Evolutionary conservation across 2,329 filamentous ascomycete genomes (phyloP).

Genomic region (Talaromyces amestolkiae): DNA sequence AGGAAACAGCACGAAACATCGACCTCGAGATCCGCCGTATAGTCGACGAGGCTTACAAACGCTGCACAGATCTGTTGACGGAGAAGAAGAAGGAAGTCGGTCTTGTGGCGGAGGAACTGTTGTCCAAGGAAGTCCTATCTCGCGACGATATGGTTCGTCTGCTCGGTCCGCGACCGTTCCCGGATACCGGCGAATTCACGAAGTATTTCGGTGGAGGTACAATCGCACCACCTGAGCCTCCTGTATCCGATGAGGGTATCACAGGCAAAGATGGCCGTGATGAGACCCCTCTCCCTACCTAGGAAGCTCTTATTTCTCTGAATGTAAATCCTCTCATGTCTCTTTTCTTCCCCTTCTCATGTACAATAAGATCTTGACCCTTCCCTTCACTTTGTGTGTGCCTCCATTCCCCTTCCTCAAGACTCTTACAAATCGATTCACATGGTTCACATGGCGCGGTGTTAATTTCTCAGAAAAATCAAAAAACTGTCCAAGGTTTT

Average conservation of each 20-base stretch:
- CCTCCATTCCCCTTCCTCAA: background rate
- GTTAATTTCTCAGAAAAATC: background rate
- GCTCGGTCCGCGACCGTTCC: conserved; percentile 78
- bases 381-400: background rate
- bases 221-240: conserved; percentile 51
- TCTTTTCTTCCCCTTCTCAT: background rate
- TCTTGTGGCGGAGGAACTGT: conserved; percentile 85
- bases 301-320: background rate
- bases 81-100: conserved; percentile 87
- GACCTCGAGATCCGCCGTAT: conserved; percentile 89
- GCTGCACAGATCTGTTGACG: conserved; percentile 77
- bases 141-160: conserved; percentile 90
- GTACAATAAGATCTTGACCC: conserved; percentile 12
- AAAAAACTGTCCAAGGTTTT: background rate
- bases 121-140: conserved; percentile 85
- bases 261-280: conserved; percentile 40
- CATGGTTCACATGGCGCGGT: conserved; percentile 9
- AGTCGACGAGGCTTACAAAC: conserved; percentile 86
- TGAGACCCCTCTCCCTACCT: conserved; percentile 30
- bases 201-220: conserved; percentile 76
- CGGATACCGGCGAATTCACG: conserved; percentile 81
- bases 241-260: conserved; percentile 43
- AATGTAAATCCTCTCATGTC: background rate
- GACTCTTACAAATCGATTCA: conserved; percentile 3
- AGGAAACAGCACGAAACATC: conserved; percentile 88